phyloP scores from a whole-genome alignment of 305 asterid genomes.

The Solanum hybrid region DNA sequence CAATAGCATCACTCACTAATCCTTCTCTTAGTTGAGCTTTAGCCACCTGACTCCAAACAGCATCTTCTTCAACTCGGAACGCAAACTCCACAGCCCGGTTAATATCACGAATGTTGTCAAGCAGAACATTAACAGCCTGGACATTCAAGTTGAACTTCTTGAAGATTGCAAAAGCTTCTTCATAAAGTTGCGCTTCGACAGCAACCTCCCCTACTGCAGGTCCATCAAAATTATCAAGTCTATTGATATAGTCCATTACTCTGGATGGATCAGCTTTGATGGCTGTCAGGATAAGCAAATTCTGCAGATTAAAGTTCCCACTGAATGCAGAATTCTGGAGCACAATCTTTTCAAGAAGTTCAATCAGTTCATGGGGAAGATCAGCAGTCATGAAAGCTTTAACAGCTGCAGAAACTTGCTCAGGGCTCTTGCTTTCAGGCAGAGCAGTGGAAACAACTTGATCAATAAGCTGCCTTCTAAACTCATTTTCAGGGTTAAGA shows the following conservation, averaged over 20 bases:
- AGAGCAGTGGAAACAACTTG: slow-evolving; percentile 99
- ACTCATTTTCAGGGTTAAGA: slow-evolving; percentile 96
- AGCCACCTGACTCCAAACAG: slow-evolving; percentile 99
- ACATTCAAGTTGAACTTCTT: slow-evolving; percentile 97
- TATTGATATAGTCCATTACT: slow-evolving; percentile 95
- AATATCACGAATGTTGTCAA: slow-evolving; percentile 83
- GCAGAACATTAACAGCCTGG: slow-evolving; percentile 89
- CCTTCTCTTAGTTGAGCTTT: slow-evolving; percentile 98
- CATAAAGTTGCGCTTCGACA: slow-evolving; percentile 86
- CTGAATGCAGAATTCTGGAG: slow-evolving; percentile 97
- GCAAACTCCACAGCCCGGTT: slow-evolving; percentile 98
- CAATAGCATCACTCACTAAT: slow-evolving; percentile 95
- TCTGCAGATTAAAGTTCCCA: slow-evolving; percentile 96
- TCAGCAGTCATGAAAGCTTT: slow-evolving; percentile 99
- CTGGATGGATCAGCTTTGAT: slow-evolving; percentile 95
- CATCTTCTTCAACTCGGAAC: slow-evolving; percentile 97
- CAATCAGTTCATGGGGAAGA: slow-evolving; percentile 97
- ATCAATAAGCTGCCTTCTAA: slow-evolving; percentile 94
- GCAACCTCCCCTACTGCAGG: slow-evolving; percentile 99
- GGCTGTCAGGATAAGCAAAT: slow-evolving; percentile 88
- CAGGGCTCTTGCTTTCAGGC: slow-evolving; percentile 99
- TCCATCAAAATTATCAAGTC: slow-evolving; percentile 98
- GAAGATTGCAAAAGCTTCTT: slow-evolving; percentile 94
- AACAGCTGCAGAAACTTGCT: slow-evolving; percentile 99
- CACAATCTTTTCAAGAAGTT: slow-evolving; percentile 96